Percentiles rank a stretch among this genome's conserved stretches.
These are phyloP conservation scores for Candida sp. DNA, from an alignment of 1,139 yeast genomes.

Conservation along the genomic window DNA sequence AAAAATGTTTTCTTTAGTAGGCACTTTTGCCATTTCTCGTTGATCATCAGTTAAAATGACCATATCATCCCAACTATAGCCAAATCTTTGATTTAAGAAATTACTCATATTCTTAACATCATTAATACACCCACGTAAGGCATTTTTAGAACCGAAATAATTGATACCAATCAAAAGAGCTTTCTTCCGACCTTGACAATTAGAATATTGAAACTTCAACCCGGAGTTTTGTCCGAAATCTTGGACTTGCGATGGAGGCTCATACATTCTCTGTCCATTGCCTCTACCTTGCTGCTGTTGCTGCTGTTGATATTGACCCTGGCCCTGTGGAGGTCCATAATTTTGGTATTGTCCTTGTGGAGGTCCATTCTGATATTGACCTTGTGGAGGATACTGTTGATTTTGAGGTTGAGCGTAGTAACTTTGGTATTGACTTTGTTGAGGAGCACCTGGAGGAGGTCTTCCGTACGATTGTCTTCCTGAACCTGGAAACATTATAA, in stretches of 20 bases:
- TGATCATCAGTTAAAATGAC: conserved; percentile 82
- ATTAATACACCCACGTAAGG: conserved; percentile 83
- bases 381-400: conserved; percentile 8
- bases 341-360: conserved; percentile 11
- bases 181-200: conserved; percentile 71
- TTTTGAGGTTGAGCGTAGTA: conserved; percentile 2
- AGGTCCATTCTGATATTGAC: conserved; percentile 7
- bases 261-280: conserved; percentile 3
- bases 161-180: conserved; percentile 86
- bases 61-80: conserved; percentile 75
- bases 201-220: conserved; percentile 61
- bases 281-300: conserved; percentile 9
- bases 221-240: conserved; percentile 24
- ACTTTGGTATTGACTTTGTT: conserved; percentile 5
- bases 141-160: conserved; percentile 68
- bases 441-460: conserved; percentile 18
- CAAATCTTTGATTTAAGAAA: conserved; percentile 52
- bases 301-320: conserved; percentile 12
- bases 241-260: conserved; percentile 32
- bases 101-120: conserved; percentile 64
- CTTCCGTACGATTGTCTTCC: conserved; percentile 18
- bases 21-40: conserved; percentile 60
- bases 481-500: conserved; percentile 32
- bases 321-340: conserved; percentile 11
- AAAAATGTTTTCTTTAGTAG: conserved; percentile 75